Conservation (phyloP, 192 early-diverging fungal genomes). For the Phycomyces blakesleeanus region DNA sequence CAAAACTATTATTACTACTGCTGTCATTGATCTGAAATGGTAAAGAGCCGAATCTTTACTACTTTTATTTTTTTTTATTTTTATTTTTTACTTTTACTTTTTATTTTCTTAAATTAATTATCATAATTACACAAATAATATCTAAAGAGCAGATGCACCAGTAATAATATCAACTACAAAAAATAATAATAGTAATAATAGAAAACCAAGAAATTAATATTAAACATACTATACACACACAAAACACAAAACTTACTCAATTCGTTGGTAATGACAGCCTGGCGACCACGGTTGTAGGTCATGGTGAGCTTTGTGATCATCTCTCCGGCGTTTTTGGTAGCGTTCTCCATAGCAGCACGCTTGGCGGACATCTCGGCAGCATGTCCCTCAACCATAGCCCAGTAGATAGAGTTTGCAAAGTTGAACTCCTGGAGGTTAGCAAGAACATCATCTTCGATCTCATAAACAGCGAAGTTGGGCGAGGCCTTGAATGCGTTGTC, state of each 20-base stretch:
- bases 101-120: too few species aligned
- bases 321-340: slow-evolving; percentile 98
- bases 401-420: slow-evolving; percentile 91
- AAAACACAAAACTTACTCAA: slow-evolving; percentile 63
- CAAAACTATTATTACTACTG: too few species aligned
- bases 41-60: slow-evolving; percentile 1
- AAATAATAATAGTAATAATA: too few species aligned
- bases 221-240: too few species aligned
- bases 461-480: slow-evolving; percentile 84
- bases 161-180: slow-evolving; percentile 86
- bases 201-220: not conserved
- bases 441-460: slow-evolving; percentile 84
- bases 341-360: slow-evolving; percentile 99
- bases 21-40: not conserved
- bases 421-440: slow-evolving; percentile 90
- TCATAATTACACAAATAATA: too few species aligned
- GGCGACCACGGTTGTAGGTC: slow-evolving; percentile 95
- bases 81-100: too few species aligned
- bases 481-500: slow-evolving; percentile 68
- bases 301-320: slow-evolving; percentile 96
- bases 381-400: slow-evolving; percentile 94
- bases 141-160: slow-evolving; percentile 87
- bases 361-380: slow-evolving; percentile 94
- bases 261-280: slow-evolving; percentile 98
- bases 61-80: not conserved